Evolutionary conservation across 2,329 filamentous ascomycete genomes (phyloP).

Genomic region (Epichloe baconii): DNA sequence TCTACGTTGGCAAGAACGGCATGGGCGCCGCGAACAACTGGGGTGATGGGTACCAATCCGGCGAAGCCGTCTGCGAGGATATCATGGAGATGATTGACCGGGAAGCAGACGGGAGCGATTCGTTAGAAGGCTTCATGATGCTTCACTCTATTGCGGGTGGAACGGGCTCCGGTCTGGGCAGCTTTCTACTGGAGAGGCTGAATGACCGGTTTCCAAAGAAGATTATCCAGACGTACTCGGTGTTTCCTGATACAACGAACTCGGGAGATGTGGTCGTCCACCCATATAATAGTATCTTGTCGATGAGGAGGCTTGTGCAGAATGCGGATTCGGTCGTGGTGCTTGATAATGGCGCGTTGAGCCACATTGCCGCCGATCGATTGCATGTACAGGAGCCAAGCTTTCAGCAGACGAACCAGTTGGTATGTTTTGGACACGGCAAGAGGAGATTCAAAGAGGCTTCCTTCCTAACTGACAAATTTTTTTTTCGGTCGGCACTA

Average conservation of each 20-base stretch:
- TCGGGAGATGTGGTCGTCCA: constrained; percentile 88
- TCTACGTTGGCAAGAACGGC: constrained; percentile 90
- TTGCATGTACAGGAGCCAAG: constrained; percentile 92
- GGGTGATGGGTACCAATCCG: constrained; percentile 91
- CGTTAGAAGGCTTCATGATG: constrained; percentile 97
- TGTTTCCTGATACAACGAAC: constrained; percentile 88
- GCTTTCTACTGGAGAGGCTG: constrained; percentile 84
- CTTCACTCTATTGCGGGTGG: constrained; percentile 96
- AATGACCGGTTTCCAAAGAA: constrained; percentile 99
- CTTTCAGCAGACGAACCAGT: constrained; percentile 93
- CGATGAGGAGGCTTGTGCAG: constrained; percentile 81
- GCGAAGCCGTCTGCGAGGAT: constrained; percentile 85
- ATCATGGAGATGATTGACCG: constrained; percentile 99
- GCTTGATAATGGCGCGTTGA: constrained; percentile 87
- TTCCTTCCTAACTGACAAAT: not conserved
- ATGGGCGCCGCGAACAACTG: constrained; percentile 95
- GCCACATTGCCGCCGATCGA: constrained; percentile 84
- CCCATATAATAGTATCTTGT: constrained; percentile 91
- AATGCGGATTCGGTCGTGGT: constrained; percentile 98
- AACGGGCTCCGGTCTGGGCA: constrained; percentile 90
- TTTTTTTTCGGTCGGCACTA: constrained; percentile 15
- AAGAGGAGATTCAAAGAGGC: not conserved
- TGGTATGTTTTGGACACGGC: constrained; percentile 35
- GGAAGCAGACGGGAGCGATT: constrained; percentile 95
- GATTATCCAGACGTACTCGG: constrained; percentile 96